phyloP scores from a whole-genome alignment of 139 green algal species.

The Edaphochlamys debaryana region DNA sequence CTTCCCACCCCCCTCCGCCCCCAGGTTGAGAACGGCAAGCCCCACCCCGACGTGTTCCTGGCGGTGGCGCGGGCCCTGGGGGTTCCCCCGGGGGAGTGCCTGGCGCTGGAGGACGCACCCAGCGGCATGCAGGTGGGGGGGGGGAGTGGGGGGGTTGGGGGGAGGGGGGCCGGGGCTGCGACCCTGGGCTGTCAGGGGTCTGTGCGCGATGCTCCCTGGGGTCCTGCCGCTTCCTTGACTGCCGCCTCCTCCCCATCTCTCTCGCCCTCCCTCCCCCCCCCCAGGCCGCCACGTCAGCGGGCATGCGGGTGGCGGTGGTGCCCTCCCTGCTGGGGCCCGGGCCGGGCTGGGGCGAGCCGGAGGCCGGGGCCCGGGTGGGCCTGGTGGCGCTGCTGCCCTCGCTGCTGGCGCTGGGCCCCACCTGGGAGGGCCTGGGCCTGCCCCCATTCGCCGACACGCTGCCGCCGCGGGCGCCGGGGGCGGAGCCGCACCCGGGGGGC shows the following conservation, averaged over 20 bases:
- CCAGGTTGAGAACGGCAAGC: conserved; percentile 77
- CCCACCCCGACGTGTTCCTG: conserved; percentile 88
- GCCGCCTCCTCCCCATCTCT: neutral
- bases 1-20: conserved; percentile 15
- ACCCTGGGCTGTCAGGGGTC: no score
- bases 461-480: conserved; percentile 34
- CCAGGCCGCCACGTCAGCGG: conserved; percentile 75
- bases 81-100: conserved; percentile 60
- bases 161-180: neutral
- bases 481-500: neutral
- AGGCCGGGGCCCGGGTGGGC: conserved; percentile 13
- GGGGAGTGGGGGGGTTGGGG: neutral
- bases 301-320: conserved; percentile 86
- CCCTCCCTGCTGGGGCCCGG: conserved; percentile 62
- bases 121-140: conserved; percentile 66
- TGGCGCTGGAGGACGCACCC: conserved; percentile 92
- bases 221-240: no score
- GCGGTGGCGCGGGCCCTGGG: conserved; percentile 65
- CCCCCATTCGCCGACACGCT: conserved; percentile 77
- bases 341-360: neutral
- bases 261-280: neutral
- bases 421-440: conserved; percentile 45
- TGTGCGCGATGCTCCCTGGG: no score
- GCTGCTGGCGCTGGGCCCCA: conserved; percentile 81
- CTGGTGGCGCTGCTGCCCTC: conserved; percentile 76